Conservation (phyloP, 176 grass and related monocot species). For the Hsuehochloa calcarea region DNA sequence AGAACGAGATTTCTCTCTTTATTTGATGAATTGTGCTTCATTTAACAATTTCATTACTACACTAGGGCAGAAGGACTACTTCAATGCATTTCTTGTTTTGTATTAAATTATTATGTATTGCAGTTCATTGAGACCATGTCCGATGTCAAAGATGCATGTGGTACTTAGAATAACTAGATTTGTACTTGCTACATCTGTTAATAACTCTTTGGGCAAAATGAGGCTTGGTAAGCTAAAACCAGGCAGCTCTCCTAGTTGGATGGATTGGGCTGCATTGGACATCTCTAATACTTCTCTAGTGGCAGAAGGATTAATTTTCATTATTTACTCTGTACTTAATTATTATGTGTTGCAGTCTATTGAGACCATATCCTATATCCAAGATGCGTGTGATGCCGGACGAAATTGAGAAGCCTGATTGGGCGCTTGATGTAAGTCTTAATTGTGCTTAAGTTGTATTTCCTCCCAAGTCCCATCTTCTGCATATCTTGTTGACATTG, state of each 20-base stretch:
- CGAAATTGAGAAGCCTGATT: slow-evolving; percentile 87
- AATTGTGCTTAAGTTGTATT: slow-evolving; percentile 8
- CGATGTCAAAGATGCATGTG: neutral
- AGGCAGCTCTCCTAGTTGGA: neutral
- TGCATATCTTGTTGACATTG: slow-evolving; percentile 3
- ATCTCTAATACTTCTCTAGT: neutral
- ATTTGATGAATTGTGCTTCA: neutral
- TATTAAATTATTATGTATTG: slow-evolving; percentile 24
- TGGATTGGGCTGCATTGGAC: neutral
- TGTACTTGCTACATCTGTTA: neutral
- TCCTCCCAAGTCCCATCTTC: neutral
- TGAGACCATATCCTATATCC: slow-evolving; percentile 93
- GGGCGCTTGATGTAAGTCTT: slow-evolving; percentile 78
- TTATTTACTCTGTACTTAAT: neutral
- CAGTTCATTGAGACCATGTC: slow-evolving; percentile 54
- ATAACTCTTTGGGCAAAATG: neutral
- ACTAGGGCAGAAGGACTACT: neutral
- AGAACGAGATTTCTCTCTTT: neutral
- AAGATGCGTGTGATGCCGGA: slow-evolving; percentile 63
- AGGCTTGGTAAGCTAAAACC: neutral
- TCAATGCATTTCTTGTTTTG: slow-evolving; percentile 1
- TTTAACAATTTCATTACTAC: neutral
- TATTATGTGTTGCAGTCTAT: slow-evolving; percentile 51
- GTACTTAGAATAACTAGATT: neutral
- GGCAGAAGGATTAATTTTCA: neutral